Conservation (phyloP, 176 grass and related monocot species). For the Musa beccarii region DNA sequence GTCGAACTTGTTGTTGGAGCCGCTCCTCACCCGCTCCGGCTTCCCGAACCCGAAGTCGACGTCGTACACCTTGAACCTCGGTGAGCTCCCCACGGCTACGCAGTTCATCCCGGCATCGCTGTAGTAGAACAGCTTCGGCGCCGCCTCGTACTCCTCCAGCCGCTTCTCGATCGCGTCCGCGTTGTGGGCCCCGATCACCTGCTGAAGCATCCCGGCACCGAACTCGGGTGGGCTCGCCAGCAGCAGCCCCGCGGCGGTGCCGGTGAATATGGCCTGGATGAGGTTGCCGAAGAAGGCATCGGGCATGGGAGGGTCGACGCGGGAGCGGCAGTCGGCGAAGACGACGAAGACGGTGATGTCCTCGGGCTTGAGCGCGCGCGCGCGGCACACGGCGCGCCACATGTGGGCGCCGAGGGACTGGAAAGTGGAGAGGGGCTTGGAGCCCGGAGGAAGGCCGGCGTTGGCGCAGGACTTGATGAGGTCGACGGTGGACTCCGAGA, state of each 20-base stretch:
- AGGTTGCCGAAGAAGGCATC: conserved; percentile 91
- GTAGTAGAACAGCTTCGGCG: conserved; percentile 89
- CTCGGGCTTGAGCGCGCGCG: conserved; percentile 48
- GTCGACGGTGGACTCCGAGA: conserved; percentile 36
- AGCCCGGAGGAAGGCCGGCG: conserved; percentile 38
- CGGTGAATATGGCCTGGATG: conserved; percentile 96
- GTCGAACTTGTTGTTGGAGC: conserved; percentile 83
- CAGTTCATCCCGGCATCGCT: conserved; percentile 72
- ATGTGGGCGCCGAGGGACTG: conserved; percentile 78
- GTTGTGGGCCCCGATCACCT: conserved; percentile 68
- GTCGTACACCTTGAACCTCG: conserved; percentile 85
- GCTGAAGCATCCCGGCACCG: conserved; percentile 49
- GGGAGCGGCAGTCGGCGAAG: conserved; percentile 71
- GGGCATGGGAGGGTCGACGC: conserved; percentile 67
- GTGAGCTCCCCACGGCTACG: conserved; percentile 90
- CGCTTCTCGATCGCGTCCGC: conserved; percentile 43
- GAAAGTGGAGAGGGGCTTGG: conserved; percentile 84
- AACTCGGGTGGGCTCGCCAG: conserved; percentile 41
- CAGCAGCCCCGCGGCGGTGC: conserved; percentile 64
- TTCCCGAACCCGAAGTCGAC: conserved; percentile 84
- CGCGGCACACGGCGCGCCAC: conserved; percentile 73
- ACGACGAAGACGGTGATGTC: conserved; percentile 88
- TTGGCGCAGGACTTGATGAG: conserved; percentile 68
- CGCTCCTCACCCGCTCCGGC: conserved; percentile 82
- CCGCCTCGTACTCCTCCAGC: conserved; percentile 84